Conservation (phyloP, 2,329 filamentous ascomycete species). For the Cercospora zeae-maydis region DNA sequence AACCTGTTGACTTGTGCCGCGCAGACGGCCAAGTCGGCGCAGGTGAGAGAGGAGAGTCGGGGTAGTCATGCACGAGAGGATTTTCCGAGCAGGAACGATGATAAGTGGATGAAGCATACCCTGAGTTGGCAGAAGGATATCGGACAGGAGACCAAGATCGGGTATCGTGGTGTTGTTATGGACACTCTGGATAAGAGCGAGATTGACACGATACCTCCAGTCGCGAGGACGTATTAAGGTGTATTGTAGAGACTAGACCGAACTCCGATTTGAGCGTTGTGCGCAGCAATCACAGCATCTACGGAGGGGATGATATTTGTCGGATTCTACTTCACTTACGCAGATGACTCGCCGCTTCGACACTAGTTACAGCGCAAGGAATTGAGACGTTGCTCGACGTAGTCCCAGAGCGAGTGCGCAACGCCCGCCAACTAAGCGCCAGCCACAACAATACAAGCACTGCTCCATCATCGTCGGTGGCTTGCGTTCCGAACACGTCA, state of each 20-base stretch:
- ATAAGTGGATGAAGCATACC: slow-evolving; percentile 48
- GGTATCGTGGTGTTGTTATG: slow-evolving; percentile 43
- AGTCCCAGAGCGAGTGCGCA: too few relatives aligned
- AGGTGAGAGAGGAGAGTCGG: slow-evolving; percentile 45
- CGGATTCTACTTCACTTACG: too few relatives aligned
- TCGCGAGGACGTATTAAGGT: slow-evolving; percentile 31
- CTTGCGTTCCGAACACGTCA: not conserved
- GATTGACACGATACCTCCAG: slow-evolving; percentile 36
- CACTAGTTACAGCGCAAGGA: too few relatives aligned
- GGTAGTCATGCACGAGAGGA: slow-evolving; percentile 50
- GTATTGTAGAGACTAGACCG: not conserved
- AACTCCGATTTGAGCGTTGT: not conserved
- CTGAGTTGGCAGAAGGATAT: slow-evolving; percentile 45
- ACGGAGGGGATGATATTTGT: not conserved
- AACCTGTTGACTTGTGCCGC: slow-evolving; percentile 48
- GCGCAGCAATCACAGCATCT: too few relatives aligned
- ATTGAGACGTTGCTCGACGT: too few relatives aligned
- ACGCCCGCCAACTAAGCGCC: not conserved
- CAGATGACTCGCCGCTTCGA: too few relatives aligned
- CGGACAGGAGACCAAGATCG: slow-evolving; percentile 41
- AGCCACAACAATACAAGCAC: not conserved
- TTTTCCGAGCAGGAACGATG: slow-evolving; percentile 43
- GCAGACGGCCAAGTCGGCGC: slow-evolving; percentile 46
- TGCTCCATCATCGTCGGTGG: not conserved
- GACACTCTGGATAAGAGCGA: slow-evolving; percentile 46